phyloP scores from a whole-genome alignment of 2,329 filamentous ascomycete genomes.

The Chaetomium sp. region DNA sequence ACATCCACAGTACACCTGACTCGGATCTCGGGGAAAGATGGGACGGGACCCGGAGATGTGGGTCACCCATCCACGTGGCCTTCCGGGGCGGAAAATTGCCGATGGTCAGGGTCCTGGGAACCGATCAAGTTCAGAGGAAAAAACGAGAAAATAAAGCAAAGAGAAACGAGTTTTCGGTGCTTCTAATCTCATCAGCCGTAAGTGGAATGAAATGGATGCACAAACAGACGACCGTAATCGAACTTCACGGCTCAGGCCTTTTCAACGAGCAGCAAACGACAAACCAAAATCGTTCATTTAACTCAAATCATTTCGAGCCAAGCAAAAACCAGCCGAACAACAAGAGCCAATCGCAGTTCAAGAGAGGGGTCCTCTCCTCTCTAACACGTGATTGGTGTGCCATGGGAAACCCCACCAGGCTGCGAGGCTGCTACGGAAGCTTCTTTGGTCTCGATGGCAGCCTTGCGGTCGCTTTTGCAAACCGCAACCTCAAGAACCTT shows the following conservation, averaged over 20 bases:
- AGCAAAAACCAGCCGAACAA: not conserved
- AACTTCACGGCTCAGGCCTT: not conserved
- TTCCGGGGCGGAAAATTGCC: not conserved
- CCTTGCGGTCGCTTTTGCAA: constrained; percentile 12
- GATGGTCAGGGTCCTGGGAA: not conserved
- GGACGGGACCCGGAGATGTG: constrained; percentile 14
- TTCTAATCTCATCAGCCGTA: too few relatives aligned
- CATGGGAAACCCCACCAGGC: not conserved
- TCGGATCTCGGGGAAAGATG: not conserved
- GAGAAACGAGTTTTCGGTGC: too few relatives aligned
- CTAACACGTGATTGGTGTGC: constrained; percentile 1
- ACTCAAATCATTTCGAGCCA: not conserved
- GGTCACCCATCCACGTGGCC: constrained; percentile 14
- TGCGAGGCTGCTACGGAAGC: constrained; percentile 20
- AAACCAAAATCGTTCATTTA: not conserved
- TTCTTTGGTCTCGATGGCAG: constrained; percentile 1
- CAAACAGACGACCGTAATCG: not conserved
- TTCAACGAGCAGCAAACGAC: not conserved
- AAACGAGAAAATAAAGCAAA: too few relatives aligned
- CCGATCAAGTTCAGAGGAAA: not conserved
- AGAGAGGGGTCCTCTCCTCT: not conserved
- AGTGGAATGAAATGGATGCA: too few relatives aligned
- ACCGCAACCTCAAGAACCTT: not conserved
- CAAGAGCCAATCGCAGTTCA: not conserved
- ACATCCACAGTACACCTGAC: too few relatives aligned